phyloP scores from a whole-genome alignment of 371 early-diverging fungal species.

The Cokeromyces recurvatus region DNA sequence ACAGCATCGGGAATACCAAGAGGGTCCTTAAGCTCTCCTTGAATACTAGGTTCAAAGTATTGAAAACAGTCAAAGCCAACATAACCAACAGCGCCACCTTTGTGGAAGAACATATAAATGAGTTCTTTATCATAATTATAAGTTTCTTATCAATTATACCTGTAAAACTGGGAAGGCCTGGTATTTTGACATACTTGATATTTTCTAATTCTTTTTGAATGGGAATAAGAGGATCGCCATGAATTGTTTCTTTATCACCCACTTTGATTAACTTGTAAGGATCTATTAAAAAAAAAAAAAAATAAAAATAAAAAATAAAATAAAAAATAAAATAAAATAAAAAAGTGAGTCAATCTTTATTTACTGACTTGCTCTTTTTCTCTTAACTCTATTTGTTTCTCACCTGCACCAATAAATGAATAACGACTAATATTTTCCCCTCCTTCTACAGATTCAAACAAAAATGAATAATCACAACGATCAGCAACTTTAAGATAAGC shows the following conservation, averaged over 20 bases:
- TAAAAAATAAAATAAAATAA: no score
- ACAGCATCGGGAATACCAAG: conserved; percentile 90
- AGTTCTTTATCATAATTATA: not conserved
- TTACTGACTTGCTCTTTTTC: no score
- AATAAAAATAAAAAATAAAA: not conserved
- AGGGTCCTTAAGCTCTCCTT: conserved; percentile 74
- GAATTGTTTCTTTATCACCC: conserved; percentile 61
- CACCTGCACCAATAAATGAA: conserved; percentile 91
- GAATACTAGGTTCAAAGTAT: conserved; percentile 90
- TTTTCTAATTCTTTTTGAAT: conserved; percentile 78
- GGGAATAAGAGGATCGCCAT: conserved; percentile 86
- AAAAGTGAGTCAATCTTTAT: no score
- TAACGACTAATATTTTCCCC: conserved; percentile 94
- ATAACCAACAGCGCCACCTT: conserved; percentile 95
- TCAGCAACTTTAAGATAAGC: conserved; percentile 89
- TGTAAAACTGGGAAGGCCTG: conserved; percentile 85
- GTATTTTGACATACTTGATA: conserved; percentile 73
- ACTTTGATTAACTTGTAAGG: conserved; percentile 82
- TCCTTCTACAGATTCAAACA: conserved; percentile 94
- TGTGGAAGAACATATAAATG: no score
- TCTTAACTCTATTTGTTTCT: no score
- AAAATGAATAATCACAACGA: conserved; percentile 77
- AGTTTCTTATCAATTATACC: conserved; percentile 35
- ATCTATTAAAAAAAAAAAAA: conserved; percentile 44
- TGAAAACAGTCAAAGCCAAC: conserved; percentile 94